phyloP scores from a whole-genome alignment of 805 yeast species.

The Tetrapisispora fleetii region DNA sequence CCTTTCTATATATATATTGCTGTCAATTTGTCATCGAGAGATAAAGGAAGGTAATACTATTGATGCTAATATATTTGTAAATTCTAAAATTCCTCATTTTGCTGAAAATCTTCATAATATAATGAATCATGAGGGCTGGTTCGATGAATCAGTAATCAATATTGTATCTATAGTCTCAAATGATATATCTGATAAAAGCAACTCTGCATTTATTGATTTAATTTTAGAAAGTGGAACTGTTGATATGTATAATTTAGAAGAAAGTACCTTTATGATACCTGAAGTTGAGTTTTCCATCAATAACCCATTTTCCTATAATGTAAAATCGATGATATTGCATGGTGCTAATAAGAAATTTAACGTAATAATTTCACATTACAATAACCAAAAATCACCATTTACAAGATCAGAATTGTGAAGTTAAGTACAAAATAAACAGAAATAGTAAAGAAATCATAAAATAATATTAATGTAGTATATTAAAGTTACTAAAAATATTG shows the following conservation, averaged over 20 bases:
- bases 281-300: conserved; percentile 13
- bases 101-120: conserved; percentile 8
- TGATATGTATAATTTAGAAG: conserved; percentile 15
- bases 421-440: neutral
- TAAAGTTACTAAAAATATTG: too few species aligned
- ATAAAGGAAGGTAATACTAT: conserved; percentile 8
- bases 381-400: neutral
- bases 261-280: conserved; percentile 21
- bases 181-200: conserved; percentile 4
- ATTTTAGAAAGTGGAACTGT: conserved; percentile 10
- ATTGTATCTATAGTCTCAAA: conserved; percentile 8
- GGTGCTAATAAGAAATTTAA: conserved; percentile 20
- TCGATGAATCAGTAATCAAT: conserved; percentile 9
- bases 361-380: conserved; percentile 16
- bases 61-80: conserved; percentile 13
- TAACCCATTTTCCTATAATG: conserved; percentile 18
- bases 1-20: conserved; percentile 18
- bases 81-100: conserved; percentile 13
- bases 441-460: neutral
- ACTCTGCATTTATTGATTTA: conserved; percentile 12
- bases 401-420: neutral
- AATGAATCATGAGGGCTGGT: conserved; percentile 15
- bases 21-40: conserved; percentile 15
- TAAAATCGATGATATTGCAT: conserved; percentile 12
- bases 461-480: neutral